These are phyloP conservation scores for Coemansia interrupta DNA, from an alignment of 192 early-diverging fungal genomes.

Conservation along the genomic window DNA sequence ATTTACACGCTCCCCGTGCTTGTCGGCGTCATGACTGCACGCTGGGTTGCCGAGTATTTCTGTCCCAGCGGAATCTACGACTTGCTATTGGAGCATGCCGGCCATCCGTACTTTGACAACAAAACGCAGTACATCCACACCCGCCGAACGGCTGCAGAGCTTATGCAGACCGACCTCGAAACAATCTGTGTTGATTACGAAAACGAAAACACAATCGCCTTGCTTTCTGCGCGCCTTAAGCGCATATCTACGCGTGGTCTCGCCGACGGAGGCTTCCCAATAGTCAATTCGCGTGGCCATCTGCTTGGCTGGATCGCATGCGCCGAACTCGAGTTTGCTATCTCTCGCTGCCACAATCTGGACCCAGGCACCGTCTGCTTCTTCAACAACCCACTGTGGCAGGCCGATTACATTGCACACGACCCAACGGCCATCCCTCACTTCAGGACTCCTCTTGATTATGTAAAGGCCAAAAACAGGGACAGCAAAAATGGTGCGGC, in stretches of 20 bases:
- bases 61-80: constrained; percentile 71
- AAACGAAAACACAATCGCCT: constrained; percentile 58
- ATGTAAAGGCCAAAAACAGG: constrained; percentile 11
- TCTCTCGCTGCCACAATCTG: constrained; percentile 44
- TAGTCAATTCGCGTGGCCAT: constrained; percentile 55
- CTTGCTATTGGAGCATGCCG: constrained; percentile 63
- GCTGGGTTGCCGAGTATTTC: constrained; percentile 74
- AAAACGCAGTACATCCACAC: constrained; percentile 69
- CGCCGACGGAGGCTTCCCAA: constrained; percentile 75
- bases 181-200: constrained; percentile 62
- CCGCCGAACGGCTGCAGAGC: constrained; percentile 57
- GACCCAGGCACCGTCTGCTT: constrained; percentile 51
- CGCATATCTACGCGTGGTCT: constrained; percentile 57
- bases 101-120: constrained; percentile 73
- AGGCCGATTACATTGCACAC: constrained; percentile 41
- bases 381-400: constrained; percentile 56
- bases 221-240: constrained; percentile 57
- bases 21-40: constrained; percentile 57
- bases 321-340: constrained; percentile 72
- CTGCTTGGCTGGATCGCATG: constrained; percentile 81
- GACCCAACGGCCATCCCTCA: constrained; percentile 36
- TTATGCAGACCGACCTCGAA: constrained; percentile 63
- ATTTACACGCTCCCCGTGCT: constrained; percentile 67
- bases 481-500: not conserved
- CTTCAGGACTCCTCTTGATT: constrained; percentile 22